phyloP scores from a whole-genome alignment of 768 basidiomycete species.

The Symmetrospora coprosmae region DNA sequence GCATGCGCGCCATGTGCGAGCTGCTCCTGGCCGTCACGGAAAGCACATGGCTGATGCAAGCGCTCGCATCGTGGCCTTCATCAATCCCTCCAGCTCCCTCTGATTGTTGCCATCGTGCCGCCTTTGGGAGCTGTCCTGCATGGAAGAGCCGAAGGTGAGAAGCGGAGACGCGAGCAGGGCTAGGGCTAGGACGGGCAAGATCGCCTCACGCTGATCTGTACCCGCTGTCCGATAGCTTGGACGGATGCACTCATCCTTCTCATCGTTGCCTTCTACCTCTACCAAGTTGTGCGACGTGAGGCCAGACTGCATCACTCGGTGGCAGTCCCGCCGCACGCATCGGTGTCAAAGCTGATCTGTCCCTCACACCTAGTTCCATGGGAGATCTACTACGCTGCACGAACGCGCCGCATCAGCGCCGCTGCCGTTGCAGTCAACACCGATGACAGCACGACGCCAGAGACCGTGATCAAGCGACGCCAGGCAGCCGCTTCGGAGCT shows the following conservation, averaged over 20 bases:
- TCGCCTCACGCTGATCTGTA: too few relatives aligned
- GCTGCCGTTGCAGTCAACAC: neutral
- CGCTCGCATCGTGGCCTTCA: too few relatives aligned
- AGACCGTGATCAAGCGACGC: constrained; percentile 19
- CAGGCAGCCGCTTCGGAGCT: constrained; percentile 21
- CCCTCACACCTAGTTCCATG: constrained; percentile 31
- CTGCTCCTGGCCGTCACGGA: too few relatives aligned
- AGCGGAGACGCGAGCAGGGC: too few relatives aligned
- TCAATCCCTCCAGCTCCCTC: constrained; percentile 30
- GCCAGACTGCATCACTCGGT: too few relatives aligned
- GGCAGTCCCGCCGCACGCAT: neutral
- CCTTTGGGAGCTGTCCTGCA: constrained; percentile 31
- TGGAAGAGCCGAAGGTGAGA: constrained; percentile 27
- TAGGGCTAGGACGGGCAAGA: constrained; percentile 28
- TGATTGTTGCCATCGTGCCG: constrained; percentile 33
- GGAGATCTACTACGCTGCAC: constrained; percentile 34
- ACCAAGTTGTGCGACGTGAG: constrained; percentile 34
- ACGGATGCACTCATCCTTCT: constrained; percentile 32
- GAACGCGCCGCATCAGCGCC: constrained; percentile 28
- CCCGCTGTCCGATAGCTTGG: constrained; percentile 28
- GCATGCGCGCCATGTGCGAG: too few relatives aligned
- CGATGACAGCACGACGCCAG: neutral
- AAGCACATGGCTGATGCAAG: too few relatives aligned
- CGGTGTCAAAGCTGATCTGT: too few relatives aligned
- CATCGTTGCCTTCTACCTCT: constrained; percentile 34